Percentiles rank a stretch among this genome's conserved stretches.
These are phyloP conservation scores for Gryganskiella cystojenkinii DNA, from an alignment of 192 early-diverging fungal species.

Conservation along the genomic window DNA sequence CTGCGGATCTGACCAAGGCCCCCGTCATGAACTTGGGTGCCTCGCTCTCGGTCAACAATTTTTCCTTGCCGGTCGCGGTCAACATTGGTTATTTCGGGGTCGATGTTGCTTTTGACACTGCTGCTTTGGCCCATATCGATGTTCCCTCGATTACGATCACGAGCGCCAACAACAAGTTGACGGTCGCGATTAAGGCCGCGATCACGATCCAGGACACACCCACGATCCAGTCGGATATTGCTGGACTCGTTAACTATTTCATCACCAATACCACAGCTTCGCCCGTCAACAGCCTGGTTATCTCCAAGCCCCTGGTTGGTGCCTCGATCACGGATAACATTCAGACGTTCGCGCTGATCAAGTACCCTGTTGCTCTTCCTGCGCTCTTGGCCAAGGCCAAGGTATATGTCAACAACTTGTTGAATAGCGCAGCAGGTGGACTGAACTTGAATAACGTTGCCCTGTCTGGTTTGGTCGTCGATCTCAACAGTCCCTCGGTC, in stretches of 20 bases:
- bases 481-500: conserved; percentile 27
- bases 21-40: conserved; percentile 12
- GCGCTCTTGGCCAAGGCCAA: conserved; percentile 12
- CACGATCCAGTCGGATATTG: conserved; percentile 14
- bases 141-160: conserved; percentile 23
- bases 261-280: conserved; percentile 6
- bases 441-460: conserved; percentile 11
- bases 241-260: conserved; percentile 6
- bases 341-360: conserved; percentile 27
- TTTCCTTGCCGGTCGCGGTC: conserved; percentile 15
- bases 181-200: conserved; percentile 14
- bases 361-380: conserved; percentile 14
- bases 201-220: conserved; percentile 21
- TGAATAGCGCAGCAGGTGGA: conserved; percentile 7
- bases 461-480: conserved; percentile 18
- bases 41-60: conserved; percentile 22
- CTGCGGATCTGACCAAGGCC: conserved; percentile 18
- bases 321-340: conserved; percentile 13
- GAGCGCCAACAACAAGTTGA: conserved; percentile 21
- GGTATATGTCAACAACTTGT: conserved; percentile 9
- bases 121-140: conserved; percentile 10
- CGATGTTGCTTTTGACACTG: conserved; percentile 10
- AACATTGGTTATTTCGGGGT: conserved; percentile 28
- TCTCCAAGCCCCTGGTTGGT: conserved; percentile 15
- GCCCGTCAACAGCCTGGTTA: conserved; percentile 17